Evolutionary conservation across 2,329 filamentous ascomycete species (phyloP), one percentile per base, ranked within the genome.

Genomic region (Epichloe sylvatica): DNA sequence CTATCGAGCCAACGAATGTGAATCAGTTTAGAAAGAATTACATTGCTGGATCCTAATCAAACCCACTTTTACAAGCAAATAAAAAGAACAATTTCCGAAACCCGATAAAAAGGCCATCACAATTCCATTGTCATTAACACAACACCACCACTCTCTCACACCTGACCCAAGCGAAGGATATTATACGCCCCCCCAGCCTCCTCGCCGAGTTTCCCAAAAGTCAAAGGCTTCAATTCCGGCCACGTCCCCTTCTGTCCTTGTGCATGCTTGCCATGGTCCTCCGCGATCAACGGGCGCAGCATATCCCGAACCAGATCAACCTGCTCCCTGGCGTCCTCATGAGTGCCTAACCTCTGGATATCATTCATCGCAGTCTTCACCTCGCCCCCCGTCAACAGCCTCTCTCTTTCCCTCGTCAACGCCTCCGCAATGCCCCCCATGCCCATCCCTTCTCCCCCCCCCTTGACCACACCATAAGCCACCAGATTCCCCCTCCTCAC

Each of bases 401-500:
- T 53, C 40, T 51, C 38, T 25, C 64, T 57, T 52, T 66, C 64
- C 33, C 19, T 52, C 3, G 45, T 39, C 23, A 67, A 49, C 0
- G 57, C 62, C 12, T 56, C 55, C 2, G 54, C 55, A 2, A 58
- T 55, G n/a, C 48, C 49, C 13, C 49, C 49, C 38, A 17, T 35
- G 12, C 13, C 2, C 25, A 0, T 44, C 39, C 36, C 23, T 34
- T 52, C 21, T 45, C 43, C 25, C 44, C 25, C 47, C 34, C 47
- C 36, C 4, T 52, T 54, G 17, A 44, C 54, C 15, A 52, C 50
- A 0, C 58, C 55, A 35, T 56, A 66, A 2, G 63, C 64, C 9
- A 70, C 68, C 35, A 64, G 35, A 46, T 65, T 63, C 1, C 63
- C 67, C 35, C 70, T 59, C 17, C 70, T 56, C 30, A 72, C 59